Evolutionary conservation across 805 yeast species (phyloP), one percentile per base, ranked within the genome.

Genomic region (Teunomyces kruisii): DNA sequence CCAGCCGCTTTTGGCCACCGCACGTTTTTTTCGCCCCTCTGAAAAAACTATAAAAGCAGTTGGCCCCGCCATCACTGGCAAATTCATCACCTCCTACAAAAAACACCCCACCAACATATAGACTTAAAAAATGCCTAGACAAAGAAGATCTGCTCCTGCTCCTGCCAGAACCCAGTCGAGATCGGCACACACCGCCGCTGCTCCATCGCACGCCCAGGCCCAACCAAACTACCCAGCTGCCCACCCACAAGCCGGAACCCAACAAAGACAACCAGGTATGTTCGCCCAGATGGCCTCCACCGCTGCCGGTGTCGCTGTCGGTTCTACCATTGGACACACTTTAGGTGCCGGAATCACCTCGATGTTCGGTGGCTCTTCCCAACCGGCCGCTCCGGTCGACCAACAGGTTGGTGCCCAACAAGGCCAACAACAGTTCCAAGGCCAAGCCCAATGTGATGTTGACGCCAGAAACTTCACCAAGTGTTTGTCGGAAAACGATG

Each of bases 221-320:
- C 49, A 57, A 26, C 45, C 46, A 30, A 46, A 52, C 35, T 56
- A 59, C 43, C 75, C 75, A 27, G 62, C 75, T 24, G 72, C 78
- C 43, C 84, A 75, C 61, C 78, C 80, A 77, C 49, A 17, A 16
- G 44, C 49, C 19, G 43, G 80, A 49, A 49, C 61, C 40, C 76
- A 75, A 49, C 78, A 74, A 51, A 70, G 75, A 17, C 38, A 35
- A 13, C 97, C 97, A 39, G 97, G 98, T 59, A 59, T 92, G 64
- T 91, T 92, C 60, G 87, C 92, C 48, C 96, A 94, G 73, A 94
- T 94, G 99, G 98, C 98, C 32, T 78, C 96, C 39, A 94, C 99
- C 40, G 99, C 99, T 45, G 99, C 98, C 40, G 99, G 99, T 83
- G 99, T 94, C 37, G 99, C 98, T 44, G 97, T 94, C 46, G 99